These are phyloP conservation scores for Botryotinia globosa DNA, from an alignment of 2,329 filamentous ascomycete genomes.

Conservation along the genomic window DNA sequence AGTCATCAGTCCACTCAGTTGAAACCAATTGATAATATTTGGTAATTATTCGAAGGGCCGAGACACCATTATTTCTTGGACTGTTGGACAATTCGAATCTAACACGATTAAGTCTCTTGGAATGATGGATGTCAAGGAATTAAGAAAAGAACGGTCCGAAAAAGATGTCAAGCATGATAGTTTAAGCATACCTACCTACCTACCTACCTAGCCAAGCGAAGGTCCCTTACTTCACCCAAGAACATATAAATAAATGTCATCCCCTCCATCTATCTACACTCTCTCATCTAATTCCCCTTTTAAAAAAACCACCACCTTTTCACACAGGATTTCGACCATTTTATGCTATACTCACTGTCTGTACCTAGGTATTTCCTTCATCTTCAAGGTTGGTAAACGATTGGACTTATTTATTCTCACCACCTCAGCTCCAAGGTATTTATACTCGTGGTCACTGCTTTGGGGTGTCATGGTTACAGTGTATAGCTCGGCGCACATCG, in stretches of 20 bases:
- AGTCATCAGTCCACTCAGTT: background rate
- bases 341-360: background rate
- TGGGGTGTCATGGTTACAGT: background rate
- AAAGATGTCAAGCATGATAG: background rate
- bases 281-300: background rate
- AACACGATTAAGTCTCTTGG: background rate
- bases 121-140: slow-evolving; percentile 6
- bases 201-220: slow-evolving; percentile 14
- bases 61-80: background rate
- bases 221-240: background rate
- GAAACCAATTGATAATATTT: slow-evolving; percentile 1
- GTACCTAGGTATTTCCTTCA: background rate
- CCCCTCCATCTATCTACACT: background rate
- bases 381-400: background rate
- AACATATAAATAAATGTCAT: slow-evolving; percentile 10
- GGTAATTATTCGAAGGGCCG: background rate
- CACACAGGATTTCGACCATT: background rate
- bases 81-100: background rate
- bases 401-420: background rate
- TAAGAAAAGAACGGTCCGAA: background rate
- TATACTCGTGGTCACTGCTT: background rate
- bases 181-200: too few species aligned
- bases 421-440: background rate
- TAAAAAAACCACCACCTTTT: background rate
- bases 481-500: background rate